Evolutionary conservation across 129 eudicot genomes (phyloP).

Genomic region (Helianthus annuus): DNA sequence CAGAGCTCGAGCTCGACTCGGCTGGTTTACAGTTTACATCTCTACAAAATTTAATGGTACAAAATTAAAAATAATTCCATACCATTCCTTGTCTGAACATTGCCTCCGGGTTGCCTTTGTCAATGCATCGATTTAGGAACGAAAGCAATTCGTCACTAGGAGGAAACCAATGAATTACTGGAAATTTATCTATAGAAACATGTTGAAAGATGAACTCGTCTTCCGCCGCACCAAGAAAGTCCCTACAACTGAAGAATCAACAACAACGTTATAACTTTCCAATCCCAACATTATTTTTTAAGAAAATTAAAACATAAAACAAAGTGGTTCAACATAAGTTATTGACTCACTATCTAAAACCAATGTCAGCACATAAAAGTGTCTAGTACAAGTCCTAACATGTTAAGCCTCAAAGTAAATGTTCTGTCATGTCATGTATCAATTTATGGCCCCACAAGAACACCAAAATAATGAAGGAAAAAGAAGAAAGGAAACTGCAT

Average conservation of each 20-base stretch:
- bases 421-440: conserved; percentile 15
- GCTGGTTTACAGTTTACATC: too few relatives aligned
- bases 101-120: conserved; percentile 51
- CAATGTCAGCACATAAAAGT: not conserved
- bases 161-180: conserved; percentile 45
- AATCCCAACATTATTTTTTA: not conserved
- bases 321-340: not conserved
- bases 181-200: conserved; percentile 43
- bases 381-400: not conserved
- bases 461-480: conserved; percentile 21
- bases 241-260: conserved; percentile 35
- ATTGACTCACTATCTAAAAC: not conserved
- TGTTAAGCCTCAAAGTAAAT: not conserved
- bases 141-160: conserved; percentile 30
- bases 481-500: conserved; percentile 17
- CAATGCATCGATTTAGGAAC: conserved; percentile 41
- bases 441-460: conserved; percentile 19
- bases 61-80: conserved; percentile 1
- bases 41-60: not conserved
- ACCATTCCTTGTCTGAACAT: conserved; percentile 54
- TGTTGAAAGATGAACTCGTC: conserved; percentile 42
- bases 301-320: not conserved
- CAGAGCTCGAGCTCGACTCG: too few relatives aligned
- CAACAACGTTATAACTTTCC: not conserved
- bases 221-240: conserved; percentile 48